Percentiles rank a stretch among this genome's conserved stretches.
These are phyloP conservation scores for Hyaloscypha finlandica DNA, from an alignment of 495 filamentous ascomycete species.

Conservation along the genomic window DNA sequence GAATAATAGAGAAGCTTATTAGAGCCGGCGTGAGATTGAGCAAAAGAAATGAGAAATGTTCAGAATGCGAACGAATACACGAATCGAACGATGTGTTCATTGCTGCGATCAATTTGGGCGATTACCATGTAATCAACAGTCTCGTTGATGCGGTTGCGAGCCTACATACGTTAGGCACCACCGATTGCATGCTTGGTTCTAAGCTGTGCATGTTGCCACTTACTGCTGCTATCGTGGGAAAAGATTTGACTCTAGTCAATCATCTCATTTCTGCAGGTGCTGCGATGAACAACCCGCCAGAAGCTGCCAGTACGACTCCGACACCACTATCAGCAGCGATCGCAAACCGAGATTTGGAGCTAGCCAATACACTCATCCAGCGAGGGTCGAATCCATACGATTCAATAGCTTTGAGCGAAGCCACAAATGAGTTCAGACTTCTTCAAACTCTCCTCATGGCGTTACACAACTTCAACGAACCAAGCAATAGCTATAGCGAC, in stretches of 20 bases:
- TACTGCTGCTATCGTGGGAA: not conserved
- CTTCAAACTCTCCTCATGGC: not conserved
- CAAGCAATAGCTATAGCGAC: not conserved
- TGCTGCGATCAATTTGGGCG: not conserved
- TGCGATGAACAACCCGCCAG: not conserved
- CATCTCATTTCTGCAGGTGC: not conserved
- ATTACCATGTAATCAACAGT: not conserved
- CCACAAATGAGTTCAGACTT: not conserved
- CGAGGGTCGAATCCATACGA: not conserved
- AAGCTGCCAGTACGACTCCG: not conserved
- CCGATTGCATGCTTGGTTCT: not conserved
- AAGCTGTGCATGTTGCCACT: not conserved
- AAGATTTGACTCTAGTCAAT: not conserved
- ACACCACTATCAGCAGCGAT: not conserved
- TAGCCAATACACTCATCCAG: not conserved
- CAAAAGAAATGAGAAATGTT: not conserved
- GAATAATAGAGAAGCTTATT: not conserved
- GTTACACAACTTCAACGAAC: not conserved
- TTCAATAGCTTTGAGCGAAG: not conserved
- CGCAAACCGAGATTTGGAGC: conserved; percentile 1
- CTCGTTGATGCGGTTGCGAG: not conserved
- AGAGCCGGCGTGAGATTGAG: not conserved
- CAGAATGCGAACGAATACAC: not conserved
- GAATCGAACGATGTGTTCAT: not conserved
- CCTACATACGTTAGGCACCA: not conserved